Base-by-base conservation (phyloP, 495 filamentous ascomycete species). In the Gamarada debralockiae region DNA sequence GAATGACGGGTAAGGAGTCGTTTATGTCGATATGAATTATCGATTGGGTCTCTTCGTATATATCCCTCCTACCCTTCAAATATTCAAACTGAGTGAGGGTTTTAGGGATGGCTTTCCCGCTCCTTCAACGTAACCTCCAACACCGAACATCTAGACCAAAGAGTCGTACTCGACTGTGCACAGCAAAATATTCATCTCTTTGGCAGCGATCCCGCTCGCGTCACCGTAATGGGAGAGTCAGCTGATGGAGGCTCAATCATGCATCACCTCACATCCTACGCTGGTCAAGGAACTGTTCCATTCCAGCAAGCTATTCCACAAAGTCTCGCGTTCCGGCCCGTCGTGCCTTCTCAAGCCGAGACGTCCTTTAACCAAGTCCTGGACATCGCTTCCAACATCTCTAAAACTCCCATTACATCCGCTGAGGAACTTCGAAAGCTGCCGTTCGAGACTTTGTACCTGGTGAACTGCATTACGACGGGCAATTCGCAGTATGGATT, bases 211-310 rank as follows among this genome's bases (percentile, higher is more conserved):
- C 73, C 80, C 3, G 54, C 61, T 15, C 68, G 74, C 42, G 79
- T 91, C 25, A 93, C 88, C 1, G 74, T 90, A 12, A 74, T 80
- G 48, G 88, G 88, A 12, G 81, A 89, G 52, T 85, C 81, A 9
- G 84, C 87, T 4, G 87, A 86, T 27, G 86, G 72, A 3, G 83
- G 81, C 0, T 76, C 72, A 2, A 79, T 88, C 56, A 69, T 87
- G 66, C 82, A 87, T 56, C 84, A 87, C 51, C 73, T 87, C 50
- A 83, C 80, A 1, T 75, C 78, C 0, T 72, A 74, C 48, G 78
- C 78, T 21, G 73, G 73, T 5, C 4, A 48, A 2, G 33, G 48
- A 4, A 10, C 33, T 3, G 36, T 51, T 1, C 61, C 60, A 0
- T 67, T 69, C 48, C 17, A 33, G 8, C 48, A 48, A 14, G 65